phyloP scores from a whole-genome alignment of 805 yeast species.

The Candida glaebosa region DNA sequence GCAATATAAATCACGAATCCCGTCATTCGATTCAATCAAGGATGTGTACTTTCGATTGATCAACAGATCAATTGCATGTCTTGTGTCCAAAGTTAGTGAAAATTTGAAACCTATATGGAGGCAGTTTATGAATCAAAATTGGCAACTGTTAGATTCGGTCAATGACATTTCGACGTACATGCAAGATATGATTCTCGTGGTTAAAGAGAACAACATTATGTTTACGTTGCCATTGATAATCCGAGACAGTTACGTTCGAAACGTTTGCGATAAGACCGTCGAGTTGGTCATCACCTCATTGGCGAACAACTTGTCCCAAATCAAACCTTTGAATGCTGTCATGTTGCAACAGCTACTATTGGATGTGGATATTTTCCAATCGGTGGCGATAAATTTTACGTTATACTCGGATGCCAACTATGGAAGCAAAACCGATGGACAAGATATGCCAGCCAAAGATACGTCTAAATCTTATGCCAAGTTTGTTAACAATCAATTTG shows the following conservation, averaged over 20 bases:
- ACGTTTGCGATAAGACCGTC: slow-evolving; percentile 70
- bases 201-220: slow-evolving; percentile 43
- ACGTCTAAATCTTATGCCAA: slow-evolving; percentile 32
- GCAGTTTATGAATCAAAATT: slow-evolving; percentile 71
- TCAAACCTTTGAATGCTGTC: slow-evolving; percentile 65
- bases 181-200: slow-evolving; percentile 48
- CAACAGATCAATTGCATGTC: slow-evolving; percentile 50
- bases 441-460: slow-evolving; percentile 19
- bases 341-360: slow-evolving; percentile 77
- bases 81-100: slow-evolving; percentile 54
- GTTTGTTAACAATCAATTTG: slow-evolving; percentile 41
- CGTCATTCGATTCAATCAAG: slow-evolving; percentile 51
- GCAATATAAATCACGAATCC: slow-evolving; percentile 35
- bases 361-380: slow-evolving; percentile 66
- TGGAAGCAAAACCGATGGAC: slow-evolving; percentile 15
- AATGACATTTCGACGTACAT: slow-evolving; percentile 73
- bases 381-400: slow-evolving; percentile 46
- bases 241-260: slow-evolving; percentile 67
- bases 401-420: slow-evolving; percentile 34
- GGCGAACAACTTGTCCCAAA: slow-evolving; percentile 51
- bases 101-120: slow-evolving; percentile 76
- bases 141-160: slow-evolving; percentile 63
- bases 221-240: slow-evolving; percentile 53
- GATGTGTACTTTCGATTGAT: slow-evolving; percentile 57
- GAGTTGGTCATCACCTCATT: slow-evolving; percentile 60